A percentile compares a stretch with the other conserved stretches of the same genome.
These are phyloP conservation scores for Vachellia pachyceras DNA, from an alignment of 306 rosid genomes.

Conservation along the genomic window DNA sequence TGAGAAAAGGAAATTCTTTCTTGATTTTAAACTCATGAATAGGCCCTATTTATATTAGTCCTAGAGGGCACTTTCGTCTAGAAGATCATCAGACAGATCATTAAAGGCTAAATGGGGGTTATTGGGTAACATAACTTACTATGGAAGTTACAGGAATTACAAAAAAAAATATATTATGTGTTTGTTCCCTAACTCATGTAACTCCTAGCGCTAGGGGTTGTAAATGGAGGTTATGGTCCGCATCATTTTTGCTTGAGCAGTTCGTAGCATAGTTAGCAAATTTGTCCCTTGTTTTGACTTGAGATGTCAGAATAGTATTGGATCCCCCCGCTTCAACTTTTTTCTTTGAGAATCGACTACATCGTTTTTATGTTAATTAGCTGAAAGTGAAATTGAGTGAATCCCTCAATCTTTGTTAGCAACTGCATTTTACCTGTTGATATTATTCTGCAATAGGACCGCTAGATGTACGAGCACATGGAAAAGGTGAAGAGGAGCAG, in stretches of 20 bases:
- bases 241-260: background rate
- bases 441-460: conserved; percentile 52
- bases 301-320: conserved; percentile 1
- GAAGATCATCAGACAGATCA: background rate
- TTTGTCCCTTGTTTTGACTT: conserved; percentile 12
- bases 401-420: conserved; percentile 19
- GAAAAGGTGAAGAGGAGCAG: conserved; percentile 56
- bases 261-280: background rate
- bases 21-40: background rate
- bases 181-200: too few species aligned
- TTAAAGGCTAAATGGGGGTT: background rate
- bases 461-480: conserved; percentile 58
- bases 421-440: background rate
- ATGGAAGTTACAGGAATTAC: too few species aligned
- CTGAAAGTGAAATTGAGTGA: conserved; percentile 22
- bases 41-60: background rate
- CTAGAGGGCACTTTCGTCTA: background rate
- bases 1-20: background rate
- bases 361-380: background rate
- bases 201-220: background rate
- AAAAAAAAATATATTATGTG: too few species aligned
- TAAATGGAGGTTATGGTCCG: background rate
- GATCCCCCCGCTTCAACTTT: background rate
- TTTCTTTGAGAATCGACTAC: background rate
- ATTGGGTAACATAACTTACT: too few species aligned